Evolutionary conservation across 1,284 basidiomycete genomes (phyloP).

Genomic region (Ustilago loliicola): DNA sequence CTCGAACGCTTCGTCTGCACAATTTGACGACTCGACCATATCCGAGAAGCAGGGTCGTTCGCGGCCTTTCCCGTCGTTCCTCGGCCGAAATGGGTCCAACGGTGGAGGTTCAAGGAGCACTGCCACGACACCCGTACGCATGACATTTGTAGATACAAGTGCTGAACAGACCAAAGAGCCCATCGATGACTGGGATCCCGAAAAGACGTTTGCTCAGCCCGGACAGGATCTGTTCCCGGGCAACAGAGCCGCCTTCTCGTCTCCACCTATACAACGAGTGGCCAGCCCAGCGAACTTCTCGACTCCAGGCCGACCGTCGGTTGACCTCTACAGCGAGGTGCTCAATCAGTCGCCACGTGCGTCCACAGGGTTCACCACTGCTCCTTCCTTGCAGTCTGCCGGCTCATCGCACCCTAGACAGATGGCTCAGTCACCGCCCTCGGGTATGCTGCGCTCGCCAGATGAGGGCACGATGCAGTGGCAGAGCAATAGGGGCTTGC

Average conservation of each 20-base stretch:
- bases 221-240: conserved; percentile 41
- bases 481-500: neutral
- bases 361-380: neutral
- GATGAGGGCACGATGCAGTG: neutral
- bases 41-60: conserved; percentile 21
- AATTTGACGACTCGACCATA: conserved; percentile 15
- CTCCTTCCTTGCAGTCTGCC: neutral
- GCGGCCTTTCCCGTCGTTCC: conserved; percentile 31
- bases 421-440: conserved; percentile 12
- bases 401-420: neutral
- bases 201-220: conserved; percentile 48
- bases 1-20: neutral
- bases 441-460: conserved; percentile 2
- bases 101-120: conserved; percentile 18
- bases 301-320: conserved; percentile 19
- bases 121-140: conserved; percentile 28
- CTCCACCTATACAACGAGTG: conserved; percentile 26
- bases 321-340: conserved; percentile 43
- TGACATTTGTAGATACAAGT: conserved; percentile 18
- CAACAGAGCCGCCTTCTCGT: conserved; percentile 22
- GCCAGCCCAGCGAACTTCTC: conserved; percentile 22
- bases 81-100: conserved; percentile 26
- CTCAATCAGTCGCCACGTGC: conserved; percentile 27
- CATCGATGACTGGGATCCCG: conserved; percentile 48
- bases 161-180: conserved; percentile 13